Base-by-base conservation (phyloP, 179 eudicot genomes). In the Actinidia chinensis region DNA sequence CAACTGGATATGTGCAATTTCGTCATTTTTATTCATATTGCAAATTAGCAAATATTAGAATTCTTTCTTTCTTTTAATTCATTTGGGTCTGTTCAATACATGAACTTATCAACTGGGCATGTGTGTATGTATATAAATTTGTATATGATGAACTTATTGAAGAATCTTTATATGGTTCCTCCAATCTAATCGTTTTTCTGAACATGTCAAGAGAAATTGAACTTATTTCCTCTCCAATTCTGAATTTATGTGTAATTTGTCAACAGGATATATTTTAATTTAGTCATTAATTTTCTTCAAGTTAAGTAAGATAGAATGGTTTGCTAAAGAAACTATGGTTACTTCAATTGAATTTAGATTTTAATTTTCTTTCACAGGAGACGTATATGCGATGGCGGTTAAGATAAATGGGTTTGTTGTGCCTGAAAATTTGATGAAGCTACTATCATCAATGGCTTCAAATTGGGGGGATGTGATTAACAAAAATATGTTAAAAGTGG, bases 401-500 rank as follows among this genome's bases (percentile, higher is more conserved):
- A 84, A 82, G 76, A 71, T 82, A 1, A 76, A 79, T 75, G 89
- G 84, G 51, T 47, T 74, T 46, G 43, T 61, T 12, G 85, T 78
- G 20, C 87, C 87, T 2, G 87, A 87, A 73, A 97, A 90, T 61
- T 61, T 92, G 83, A 79, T 84, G 90, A 90, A 92, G 74, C 54
- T 92, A 6, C 76, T 93, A 8, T 71, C 83, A 12, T 76, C 88
- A 23, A 48, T 93, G 42, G 91, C 92, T 60, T 85, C 88, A 28
- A 81, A 79, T 40, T 93, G 93, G 97, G 97, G 91, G 56, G 95
- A 93, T 81, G 85, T 77, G 48, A 77, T 81, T 40, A 86, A 93
- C 75, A 76, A 87, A 44, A 79, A 65, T 61, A 66, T 65, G 25
- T 77, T 93, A 61, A 86, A 92, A 81, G 91, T 92, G 1, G 81